Evolutionary conservation across 306 rosid species (phyloP).

Genomic region (Lathyrus aphaca): DNA sequence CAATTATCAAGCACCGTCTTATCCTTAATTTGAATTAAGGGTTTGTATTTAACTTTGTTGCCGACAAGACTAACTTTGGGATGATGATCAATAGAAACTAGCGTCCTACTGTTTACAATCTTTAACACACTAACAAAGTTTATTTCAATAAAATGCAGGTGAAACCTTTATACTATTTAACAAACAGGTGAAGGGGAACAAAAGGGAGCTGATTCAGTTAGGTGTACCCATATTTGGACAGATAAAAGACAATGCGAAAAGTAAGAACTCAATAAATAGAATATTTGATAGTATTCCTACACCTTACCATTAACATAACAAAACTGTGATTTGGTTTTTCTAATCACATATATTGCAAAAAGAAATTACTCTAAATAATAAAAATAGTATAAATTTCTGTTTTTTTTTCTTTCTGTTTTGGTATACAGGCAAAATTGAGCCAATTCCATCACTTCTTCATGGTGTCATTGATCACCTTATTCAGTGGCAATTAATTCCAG

Average conservation of each 20-base stretch:
- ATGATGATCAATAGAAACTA: background rate
- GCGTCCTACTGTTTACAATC: background rate
- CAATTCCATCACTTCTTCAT: constrained; percentile 74
- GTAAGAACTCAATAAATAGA: constrained; percentile 43
- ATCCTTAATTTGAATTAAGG: background rate
- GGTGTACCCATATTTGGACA: constrained; percentile 88
- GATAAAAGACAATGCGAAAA: constrained; percentile 61
- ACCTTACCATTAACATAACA: constrained; percentile 3
- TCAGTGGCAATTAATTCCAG: constrained; percentile 88
- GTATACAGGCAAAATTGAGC: constrained; percentile 69
- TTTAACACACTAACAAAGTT: constrained; percentile 30
- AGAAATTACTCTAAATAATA: background rate
- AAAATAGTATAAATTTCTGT: constrained; percentile 17
- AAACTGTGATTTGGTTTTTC: constrained; percentile 22
- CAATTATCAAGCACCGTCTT: constrained; percentile 4
- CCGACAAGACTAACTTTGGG: constrained; percentile 22
- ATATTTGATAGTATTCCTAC: constrained; percentile 25
- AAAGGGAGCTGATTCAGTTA: constrained; percentile 85
- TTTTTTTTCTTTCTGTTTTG: background rate
- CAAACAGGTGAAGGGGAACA: constrained; percentile 86
- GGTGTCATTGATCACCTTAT: constrained; percentile 84
- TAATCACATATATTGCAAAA: background rate
- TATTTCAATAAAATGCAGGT: constrained; percentile 52
- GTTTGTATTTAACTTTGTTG: background rate
- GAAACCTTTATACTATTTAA: constrained; percentile 89